Base-by-base conservation (phyloP, 495 filamentous ascomycete genomes). In the Zalerion maritima region DNA sequence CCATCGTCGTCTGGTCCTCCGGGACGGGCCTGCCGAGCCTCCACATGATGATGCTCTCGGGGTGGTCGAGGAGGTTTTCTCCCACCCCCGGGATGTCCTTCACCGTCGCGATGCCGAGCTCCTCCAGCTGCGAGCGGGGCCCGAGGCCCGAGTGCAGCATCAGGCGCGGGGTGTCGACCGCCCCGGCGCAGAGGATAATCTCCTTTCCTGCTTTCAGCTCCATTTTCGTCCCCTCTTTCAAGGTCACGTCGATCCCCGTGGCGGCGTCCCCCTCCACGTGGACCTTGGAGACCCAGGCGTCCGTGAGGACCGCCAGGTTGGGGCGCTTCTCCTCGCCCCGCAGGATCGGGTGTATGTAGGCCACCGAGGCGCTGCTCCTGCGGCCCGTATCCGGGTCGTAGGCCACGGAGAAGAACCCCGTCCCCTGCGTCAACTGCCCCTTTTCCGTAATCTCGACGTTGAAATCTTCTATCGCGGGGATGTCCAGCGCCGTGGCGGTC, bases 321-420 rank as follows among this genome's bases (percentile, higher is more conserved):
- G 73, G 67, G 19, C 78, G 59, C 47, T 71, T 74, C 58, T 85
- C 79, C 18, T 78, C 69, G 5, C 78, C 79, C 7, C 68, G 62
- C 18, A 89, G 58, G 33, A 89, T 83, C 13, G 81, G 81, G 43
- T 89, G 81, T 46, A 89, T 81, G 46, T 89, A 89, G 10, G 81
- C 81, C 3, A 89, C 81, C 41, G 70, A 77, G 28, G 81, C 78
- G 46, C 76, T 82, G 59, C 75, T 81, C 24, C 81, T 67, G 34
- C 66, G 67, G 37, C 81, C 80, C 41, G 79, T 67, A 38, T 85
- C 79, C 0, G 81, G 80, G 49, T 84, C 83, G 55, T 85, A 89
- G 18, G 76, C 66, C 20, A 89, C 71, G 23, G 71, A 79, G 64
- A 89, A 85, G 61, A 86, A 89, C 12, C 81, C 81, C 3, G 82